Base-by-base conservation (phyloP, 306 rosid genomes). In the Vigna mungo region DNA sequence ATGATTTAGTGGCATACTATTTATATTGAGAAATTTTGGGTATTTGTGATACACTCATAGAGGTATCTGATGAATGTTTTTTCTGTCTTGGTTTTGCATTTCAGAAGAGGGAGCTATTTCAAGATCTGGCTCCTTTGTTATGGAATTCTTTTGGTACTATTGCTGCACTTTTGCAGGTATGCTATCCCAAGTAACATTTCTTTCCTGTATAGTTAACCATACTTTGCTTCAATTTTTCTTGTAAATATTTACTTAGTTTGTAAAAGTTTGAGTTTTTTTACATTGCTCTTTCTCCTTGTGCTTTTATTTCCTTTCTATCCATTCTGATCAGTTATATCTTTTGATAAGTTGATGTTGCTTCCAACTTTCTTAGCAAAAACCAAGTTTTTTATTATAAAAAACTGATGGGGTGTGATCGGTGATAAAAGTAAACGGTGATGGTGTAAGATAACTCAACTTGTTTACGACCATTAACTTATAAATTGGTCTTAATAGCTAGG, bases 71-170 rank as follows among this genome's bases (percentile, higher is more conserved):
- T 82, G 41, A 59, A 70, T 74, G 61, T 48, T 12, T 54, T 54
- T 16, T 76, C 15, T 30, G 37, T 32, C 23, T 39, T 44, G 37
- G 21, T 72, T 72, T 56, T 75, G 68, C 71, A 30, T 82, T 88
- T 72, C 72, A 95, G 97, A 95, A 92, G 86, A 87, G 98, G 85
- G 98, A 94, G 84, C 76, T 92, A 65, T 95, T 90, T 88, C 97
- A 90, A 83, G 97, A 95, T 83, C 93, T 95, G 81, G 97, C 97
- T 52, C 97, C 97, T 8, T 84, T 95, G 84, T 75, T 95, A 73
- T 95, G 98, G 98, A 90, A 95, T 80, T 95, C 98, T 37, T 95
- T 95, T 71, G 97, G 98, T 76, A 95, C 97, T 77, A 88, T 95
- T 85, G 96, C 98, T 7, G 97, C 97, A 66, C 87, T 95, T 48